Evolutionary conservation across 2,329 filamentous ascomycete species (phyloP), one percentile per base, ranked within the genome.

Genomic region (Didymella arachidicola): DNA sequence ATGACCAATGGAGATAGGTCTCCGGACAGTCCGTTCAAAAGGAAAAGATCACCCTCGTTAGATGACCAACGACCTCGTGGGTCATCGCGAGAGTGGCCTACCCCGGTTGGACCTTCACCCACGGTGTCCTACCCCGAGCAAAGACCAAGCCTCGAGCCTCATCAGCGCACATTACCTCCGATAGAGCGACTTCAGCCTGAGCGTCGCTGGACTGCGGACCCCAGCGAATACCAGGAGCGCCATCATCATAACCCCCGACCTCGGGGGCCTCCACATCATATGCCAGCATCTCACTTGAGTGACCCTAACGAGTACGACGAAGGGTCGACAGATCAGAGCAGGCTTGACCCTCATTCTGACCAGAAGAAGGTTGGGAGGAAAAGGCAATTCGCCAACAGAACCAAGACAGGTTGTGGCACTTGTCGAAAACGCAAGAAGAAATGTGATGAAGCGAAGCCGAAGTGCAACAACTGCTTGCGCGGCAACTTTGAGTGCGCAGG

Each of bases 401-500:
- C 94, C 19, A 98, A 98, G 80, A 97, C 93, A 10, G 93, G 93
- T 30, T 98, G 94, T 76, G 87, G 96, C 78, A 98, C 94, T 6
- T 98, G 94, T 76, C 86, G 94, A 60, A 87, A 87, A 73, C 86
- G 94, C 59, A 98, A 98, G 84, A 98, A 98, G 87, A 98, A 98
- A 79, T 98, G 95, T 73, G 94, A 98, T 74, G 95, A 98, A 80
- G 86, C 86, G 53, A 96, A 96, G 77, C 95, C 95, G 26, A 88
- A 92, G 77, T 98, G 95, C 96, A 83, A 89, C 74, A 98, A 99
- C 72, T 99, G 95, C 79, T 84, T 90, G 55, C 90, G 92, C 61
- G 94, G 95, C 43, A 92, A 91, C 16, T 98, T 98, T 75, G 82
- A 91, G 32, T 99, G 95, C 76, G 90, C 92, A 67, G 95, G 95